Conservation (phyloP, 192 early-diverging fungal species). For the Mortierella alpina region DNA sequence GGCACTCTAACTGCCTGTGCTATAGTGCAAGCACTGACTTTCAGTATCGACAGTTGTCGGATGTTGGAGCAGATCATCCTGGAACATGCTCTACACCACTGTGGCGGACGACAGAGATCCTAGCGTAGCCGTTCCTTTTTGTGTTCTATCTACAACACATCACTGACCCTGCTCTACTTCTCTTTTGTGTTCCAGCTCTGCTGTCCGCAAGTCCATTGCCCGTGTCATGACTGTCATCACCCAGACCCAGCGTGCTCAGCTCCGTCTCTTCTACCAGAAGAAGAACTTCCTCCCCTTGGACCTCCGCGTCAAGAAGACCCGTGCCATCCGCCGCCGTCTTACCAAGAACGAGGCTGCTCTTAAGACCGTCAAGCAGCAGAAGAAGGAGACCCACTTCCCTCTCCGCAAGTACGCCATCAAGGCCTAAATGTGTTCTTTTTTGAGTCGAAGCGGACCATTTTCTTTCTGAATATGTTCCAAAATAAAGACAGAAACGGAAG, state of each 20-base stretch:
- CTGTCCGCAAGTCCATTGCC: slow-evolving; percentile 94
- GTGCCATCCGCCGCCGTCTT: slow-evolving; percentile 96
- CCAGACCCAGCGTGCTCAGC: slow-evolving; percentile 91
- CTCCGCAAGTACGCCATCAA: slow-evolving; percentile 92
- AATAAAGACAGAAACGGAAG: slow-evolving; percentile 41
- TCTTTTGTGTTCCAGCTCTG: slow-evolving; percentile 59
- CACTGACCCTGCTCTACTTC: slow-evolving; percentile 7
- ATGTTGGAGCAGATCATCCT: no score
- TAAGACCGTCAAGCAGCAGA: slow-evolving; percentile 91
- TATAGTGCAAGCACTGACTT: no score
- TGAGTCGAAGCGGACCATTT: slow-evolving; percentile 13
- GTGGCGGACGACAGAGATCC: no score
- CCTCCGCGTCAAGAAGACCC: slow-evolving; percentile 98
- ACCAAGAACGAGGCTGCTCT: slow-evolving; percentile 80
- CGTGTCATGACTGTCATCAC: slow-evolving; percentile 95
- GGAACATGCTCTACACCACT: no score
- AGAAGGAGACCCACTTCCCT: slow-evolving; percentile 92
- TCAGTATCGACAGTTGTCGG: no score
- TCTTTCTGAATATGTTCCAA: slow-evolving; percentile 9
- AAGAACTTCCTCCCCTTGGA: slow-evolving; percentile 97
- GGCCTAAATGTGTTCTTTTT: slow-evolving; percentile 66
- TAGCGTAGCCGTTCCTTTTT: no score
- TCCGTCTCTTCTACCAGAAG: slow-evolving; percentile 90
- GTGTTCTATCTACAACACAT: not conserved
- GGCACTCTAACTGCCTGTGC: no score